Conservation (phyloP, 2,329 filamentous ascomycete genomes). For the Colletotrichum gloeosporioides region DNA sequence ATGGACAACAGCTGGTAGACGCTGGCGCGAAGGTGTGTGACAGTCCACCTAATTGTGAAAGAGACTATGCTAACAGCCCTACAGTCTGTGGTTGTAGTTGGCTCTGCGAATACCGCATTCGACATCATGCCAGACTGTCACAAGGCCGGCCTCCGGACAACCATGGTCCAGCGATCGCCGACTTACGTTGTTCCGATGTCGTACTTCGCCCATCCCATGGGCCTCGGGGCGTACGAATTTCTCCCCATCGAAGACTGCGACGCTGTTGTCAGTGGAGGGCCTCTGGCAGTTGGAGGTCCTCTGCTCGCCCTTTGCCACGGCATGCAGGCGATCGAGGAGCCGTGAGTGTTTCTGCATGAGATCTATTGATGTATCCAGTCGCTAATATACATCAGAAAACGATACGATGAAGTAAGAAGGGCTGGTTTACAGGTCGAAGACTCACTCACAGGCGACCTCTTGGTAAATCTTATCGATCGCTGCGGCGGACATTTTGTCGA, state of each 20-base stretch:
- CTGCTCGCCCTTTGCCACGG: neutral
- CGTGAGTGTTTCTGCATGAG: slow-evolving; percentile 11
- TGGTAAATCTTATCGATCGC: slow-evolving; percentile 30
- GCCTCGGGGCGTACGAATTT: slow-evolving; percentile 35
- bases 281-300: slow-evolving; percentile 8
- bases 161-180: slow-evolving; percentile 38
- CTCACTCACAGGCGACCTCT: slow-evolving; percentile 9
- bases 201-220: slow-evolving; percentile 29
- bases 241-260: slow-evolving; percentile 27
- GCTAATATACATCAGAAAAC: neutral
- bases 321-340: slow-evolving; percentile 1
- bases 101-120: slow-evolving; percentile 48
- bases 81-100: slow-evolving; percentile 36
- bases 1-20: slow-evolving; percentile 21
- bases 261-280: neutral
- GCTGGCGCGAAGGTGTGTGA: slow-evolving; percentile 25
- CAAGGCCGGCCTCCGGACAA: slow-evolving; percentile 32
- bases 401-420: neutral
- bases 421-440: slow-evolving; percentile 10
- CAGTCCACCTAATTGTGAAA: neutral
- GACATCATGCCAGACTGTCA: slow-evolving; percentile 41
- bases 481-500: slow-evolving; percentile 42
- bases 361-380: neutral
- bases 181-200: slow-evolving; percentile 38
- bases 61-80: neutral